Percentiles rank a stretch among this genome's conserved stretches.
phyloP scores from a whole-genome alignment of 345 rosid genomes.

The Acer saccharum region DNA sequence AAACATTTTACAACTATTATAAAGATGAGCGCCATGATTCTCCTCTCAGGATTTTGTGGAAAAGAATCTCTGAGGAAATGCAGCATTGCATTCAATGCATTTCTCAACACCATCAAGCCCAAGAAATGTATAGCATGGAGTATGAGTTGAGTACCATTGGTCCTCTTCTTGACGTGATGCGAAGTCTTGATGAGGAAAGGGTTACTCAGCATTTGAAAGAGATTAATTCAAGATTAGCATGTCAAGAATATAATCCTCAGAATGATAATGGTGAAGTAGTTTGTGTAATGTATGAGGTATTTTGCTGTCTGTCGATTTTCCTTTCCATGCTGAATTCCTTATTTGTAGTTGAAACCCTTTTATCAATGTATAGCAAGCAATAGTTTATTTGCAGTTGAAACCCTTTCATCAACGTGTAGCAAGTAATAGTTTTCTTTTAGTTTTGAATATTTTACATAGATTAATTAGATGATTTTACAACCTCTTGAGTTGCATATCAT shows the following conservation, averaged over 20 bases:
- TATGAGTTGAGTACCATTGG: constrained; percentile 72
- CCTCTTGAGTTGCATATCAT: neutral
- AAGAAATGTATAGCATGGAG: constrained; percentile 69
- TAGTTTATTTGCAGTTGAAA: neutral
- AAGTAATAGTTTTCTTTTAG: neutral
- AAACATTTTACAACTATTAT: constrained; percentile 84
- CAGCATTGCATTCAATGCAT: constrained; percentile 74
- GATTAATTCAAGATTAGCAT: constrained; percentile 54
- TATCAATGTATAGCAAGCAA: neutral
- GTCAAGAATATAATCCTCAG: constrained; percentile 61
- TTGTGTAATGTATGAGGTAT: constrained; percentile 93
- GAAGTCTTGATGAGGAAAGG: constrained; percentile 82
- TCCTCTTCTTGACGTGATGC: constrained; percentile 77
- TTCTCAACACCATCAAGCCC: constrained; percentile 93
- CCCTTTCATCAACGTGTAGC: neutral
- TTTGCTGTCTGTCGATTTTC: neutral
- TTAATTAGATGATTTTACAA: neutral
- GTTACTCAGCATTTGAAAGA: constrained; percentile 68
- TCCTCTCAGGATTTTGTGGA: constrained; percentile 83
- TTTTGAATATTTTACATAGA: neutral
- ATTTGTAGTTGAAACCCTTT: neutral
- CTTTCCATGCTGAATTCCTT: neutral
- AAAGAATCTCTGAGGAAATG: constrained; percentile 75
- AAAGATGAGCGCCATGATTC: constrained; percentile 70
- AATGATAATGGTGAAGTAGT: constrained; percentile 76